Base-by-base conservation (phyloP, 2,329 filamentous ascomycete species). In the Monascus ruber region DNA sequence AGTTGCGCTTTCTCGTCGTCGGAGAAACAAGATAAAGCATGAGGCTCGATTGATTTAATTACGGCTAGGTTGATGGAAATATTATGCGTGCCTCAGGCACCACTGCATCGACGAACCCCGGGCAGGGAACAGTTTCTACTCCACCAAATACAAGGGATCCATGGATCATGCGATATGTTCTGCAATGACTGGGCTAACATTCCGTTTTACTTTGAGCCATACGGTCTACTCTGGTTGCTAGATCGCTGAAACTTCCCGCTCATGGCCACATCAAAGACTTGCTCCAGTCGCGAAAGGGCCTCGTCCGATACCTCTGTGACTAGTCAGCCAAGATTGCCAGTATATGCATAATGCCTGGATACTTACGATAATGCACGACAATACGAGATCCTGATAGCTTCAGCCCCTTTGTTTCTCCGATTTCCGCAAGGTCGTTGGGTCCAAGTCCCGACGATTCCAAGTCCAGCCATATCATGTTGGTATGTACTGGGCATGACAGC, bases 401-500 rank as follows among this genome's bases (percentile, higher is more conserved):
- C 40, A 85, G 48, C 0, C 79, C 79, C 39, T 74, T 69, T 49
- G 74, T 69, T 44, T 73, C 61, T 2, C 70, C 77, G 31, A 74
- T 59, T 41, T 69, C 65, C 6, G 73, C 69, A 43, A 79, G 74
- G 32, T 72, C 66, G 37, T 73, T 68, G 4, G 56, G 56, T 3
- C 66, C 63, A 27, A 80, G 57, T 0, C 75, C 74, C 7, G 75
- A 73, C 1, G 72, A 71, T 26, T 77, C 72, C 10, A 91, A 65
- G 58, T 93, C 81, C 42, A 93, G 54, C 85, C 85, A 94, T 28
- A 85, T 77, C 84, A 94, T 93, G 63, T 94, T 94, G n/a, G 86
- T 93, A 55, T 94, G 80, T 1, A 83, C 80, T 0, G 83, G 81
- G 42, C 80, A 70, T 17, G 71, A 62, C 41, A 86, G 62, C 60